Base-by-base conservation (phyloP, 805 yeast species). In the Sungouiella thailandica region DNA sequence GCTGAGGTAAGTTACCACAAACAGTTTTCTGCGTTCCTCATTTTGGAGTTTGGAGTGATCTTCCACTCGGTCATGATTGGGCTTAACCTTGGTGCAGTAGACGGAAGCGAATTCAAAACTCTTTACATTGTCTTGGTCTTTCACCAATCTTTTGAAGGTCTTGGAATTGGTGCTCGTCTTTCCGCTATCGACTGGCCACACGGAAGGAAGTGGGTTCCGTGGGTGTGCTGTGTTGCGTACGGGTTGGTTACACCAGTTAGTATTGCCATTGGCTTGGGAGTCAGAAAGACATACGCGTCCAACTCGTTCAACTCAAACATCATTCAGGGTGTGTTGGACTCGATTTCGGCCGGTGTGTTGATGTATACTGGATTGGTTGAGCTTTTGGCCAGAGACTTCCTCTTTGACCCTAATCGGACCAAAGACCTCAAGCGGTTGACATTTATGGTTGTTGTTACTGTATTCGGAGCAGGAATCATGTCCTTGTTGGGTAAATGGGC, bases 401-500 rank as follows among this genome's bases (percentile, higher is more conserved):
- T 56, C 35, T 53, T 42, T 37, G 51, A 57, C 6, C 15, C 35
- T 13, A 50, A 49, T 29, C 50, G 52, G 28, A 31, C 29, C n/a
- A 41, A 37, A 4, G 39, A 39, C n/a, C 22, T 31, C n/a, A 27
- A 27, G 30, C 37, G 41, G 5, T 34, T 34, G 36, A 30, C 23
- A 7, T 16, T 34, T 3, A 37, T 49, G 41, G 25, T 53, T 7
- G 41, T 69, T 32, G 60, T 68, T 16, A 74, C 72, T 74, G 71
- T 76, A 46, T 53, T 65, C 44, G 87, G 87, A 46, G 80, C 82
- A 13, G 88, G 82, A 12, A 47, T 80, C 23, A 82, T 82, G 89
- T 85, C 87, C 4, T 58, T 80, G 23, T 58, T 82, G 41, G 88
- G 87, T 44, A 77, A 71, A 52, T 80, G 86, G 83, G 83, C 83